Evolutionary conservation across 768 basidiomycete genomes (phyloP), one percentile per base, ranked within the genome.

Genomic region (Candolleomyces aberdarensis): DNA sequence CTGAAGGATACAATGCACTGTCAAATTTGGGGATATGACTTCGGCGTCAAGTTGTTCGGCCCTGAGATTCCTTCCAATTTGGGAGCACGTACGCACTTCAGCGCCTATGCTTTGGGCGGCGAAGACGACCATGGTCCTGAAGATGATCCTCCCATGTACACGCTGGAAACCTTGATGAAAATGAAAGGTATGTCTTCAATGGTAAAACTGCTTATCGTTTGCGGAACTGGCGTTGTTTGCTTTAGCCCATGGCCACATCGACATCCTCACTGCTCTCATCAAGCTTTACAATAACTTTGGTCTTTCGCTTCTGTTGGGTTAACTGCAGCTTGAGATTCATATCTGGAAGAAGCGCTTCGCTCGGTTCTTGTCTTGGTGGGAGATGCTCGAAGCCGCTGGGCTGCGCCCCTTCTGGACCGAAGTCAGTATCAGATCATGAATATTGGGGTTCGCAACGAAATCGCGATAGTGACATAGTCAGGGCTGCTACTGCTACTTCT

Each of bases 351-450:
- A 74, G 62, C 72, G 68, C 40, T 86, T 87, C 70, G 69, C 73
- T 0, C 78, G 85, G 58, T 83, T 86, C 69, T 73, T 87, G n/a
- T 67, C 69, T 22, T 91, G 86, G 86, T 91, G 88, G 88, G 81
- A 86, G 71, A 76, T 77, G 68, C 74, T 91, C n/a, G 89, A 91
- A 72, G 73, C 72, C 7, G 85, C 84, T 2, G 89, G 89, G 0
- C 73, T 91, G 48, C 76, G 89, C 36, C 87, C 89, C 3, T 91
- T 91, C 76, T 88, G 83, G 79, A 85, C 83, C 3, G 88, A 90
- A 74, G 77, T 76, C 40, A 29, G 73, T 54, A 26, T 20, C 17
- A 39, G 13, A 58, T 51, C 22, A 19, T n/a, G 22, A 40, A 22
- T 51, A 1, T 36, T 36, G 11, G 6, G 6, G 6, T 11, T 36